Evolutionary conservation across 768 basidiomycete genomes (phyloP).

Genomic region (Pleurotus cornucopiae): DNA sequence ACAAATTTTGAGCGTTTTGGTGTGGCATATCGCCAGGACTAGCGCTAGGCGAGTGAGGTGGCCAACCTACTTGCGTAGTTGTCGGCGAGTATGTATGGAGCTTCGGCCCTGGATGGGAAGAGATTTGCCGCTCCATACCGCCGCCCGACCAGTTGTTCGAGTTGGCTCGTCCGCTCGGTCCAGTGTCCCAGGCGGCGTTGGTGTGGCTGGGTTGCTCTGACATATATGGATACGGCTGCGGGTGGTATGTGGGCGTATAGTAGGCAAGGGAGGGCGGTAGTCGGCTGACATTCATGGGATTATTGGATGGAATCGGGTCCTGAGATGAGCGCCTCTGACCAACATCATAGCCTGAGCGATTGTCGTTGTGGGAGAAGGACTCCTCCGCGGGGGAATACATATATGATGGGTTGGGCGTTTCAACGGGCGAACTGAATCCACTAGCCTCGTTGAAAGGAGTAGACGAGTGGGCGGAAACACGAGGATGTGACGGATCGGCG

Average conservation of each 20-base stretch:
- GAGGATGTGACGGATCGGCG: conserved; percentile 1
- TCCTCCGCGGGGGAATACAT: conserved; percentile 2
- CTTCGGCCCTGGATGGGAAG: conserved; percentile 9
- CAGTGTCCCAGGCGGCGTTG: conserved; percentile 1
- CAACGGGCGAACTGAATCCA: background rate
- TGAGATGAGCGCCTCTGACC: background rate
- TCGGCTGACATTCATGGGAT: background rate
- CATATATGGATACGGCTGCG: background rate
- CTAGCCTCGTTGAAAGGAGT: background rate
- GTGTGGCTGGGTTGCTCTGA: background rate
- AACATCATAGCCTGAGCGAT: background rate
- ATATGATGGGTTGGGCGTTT: conserved; percentile 5
- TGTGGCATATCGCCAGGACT: conserved; percentile 1
- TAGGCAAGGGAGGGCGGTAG: background rate
- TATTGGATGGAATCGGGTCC: background rate
- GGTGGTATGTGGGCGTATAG: background rate
- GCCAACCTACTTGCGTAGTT: conserved; percentile 6
- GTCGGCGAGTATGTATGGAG: conserved; percentile 12
- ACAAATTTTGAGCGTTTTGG: conserved; percentile 16
- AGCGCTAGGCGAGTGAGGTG: conserved; percentile 5
- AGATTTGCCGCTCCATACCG: background rate
- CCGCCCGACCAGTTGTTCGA: background rate
- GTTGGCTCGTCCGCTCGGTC: background rate
- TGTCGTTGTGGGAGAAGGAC: background rate
- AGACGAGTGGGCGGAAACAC: background rate